phyloP scores from a whole-genome alignment of 192 early-diverging fungal genomes.

The Coemansia sp. region DNA sequence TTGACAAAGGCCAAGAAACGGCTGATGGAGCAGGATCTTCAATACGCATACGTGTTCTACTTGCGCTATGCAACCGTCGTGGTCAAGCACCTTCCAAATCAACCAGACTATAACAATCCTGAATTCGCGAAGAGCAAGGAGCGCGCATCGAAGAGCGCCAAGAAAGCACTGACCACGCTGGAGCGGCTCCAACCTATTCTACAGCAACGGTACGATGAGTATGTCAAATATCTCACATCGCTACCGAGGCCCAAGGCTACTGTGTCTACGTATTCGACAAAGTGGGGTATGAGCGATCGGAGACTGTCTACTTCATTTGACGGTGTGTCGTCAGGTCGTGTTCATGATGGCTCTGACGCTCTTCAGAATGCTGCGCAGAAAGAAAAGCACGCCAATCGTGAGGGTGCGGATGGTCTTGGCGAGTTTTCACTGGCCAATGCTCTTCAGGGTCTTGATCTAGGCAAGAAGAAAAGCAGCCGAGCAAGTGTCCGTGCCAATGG shows the following conservation, averaged over 20 bases:
- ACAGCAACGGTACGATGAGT: slow-evolving; percentile 56
- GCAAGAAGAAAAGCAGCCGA: not conserved
- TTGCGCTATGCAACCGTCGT: slow-evolving; percentile 67
- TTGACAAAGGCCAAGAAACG: slow-evolving; percentile 54
- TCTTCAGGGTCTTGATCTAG: slow-evolving; percentile 23
- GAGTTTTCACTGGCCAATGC: slow-evolving; percentile 41
- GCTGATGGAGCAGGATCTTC: slow-evolving; percentile 63
- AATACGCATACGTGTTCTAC: slow-evolving; percentile 69
- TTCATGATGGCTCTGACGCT: not conserved
- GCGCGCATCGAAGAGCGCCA: slow-evolving; percentile 46
- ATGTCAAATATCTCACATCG: slow-evolving; percentile 40
- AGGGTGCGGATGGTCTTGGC: slow-evolving; percentile 13
- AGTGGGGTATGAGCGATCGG: slow-evolving; percentile 11
- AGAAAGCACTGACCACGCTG: slow-evolving; percentile 56
- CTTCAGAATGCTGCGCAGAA: not conserved
- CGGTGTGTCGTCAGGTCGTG: not conserved
- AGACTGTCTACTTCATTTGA: not conserved
- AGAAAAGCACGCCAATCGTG: not conserved
- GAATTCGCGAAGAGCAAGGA: slow-evolving; percentile 48
- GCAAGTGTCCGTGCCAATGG: not conserved
- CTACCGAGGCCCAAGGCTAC: slow-evolving; percentile 26
- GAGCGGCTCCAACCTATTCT: slow-evolving; percentile 60
- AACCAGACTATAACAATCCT: slow-evolving; percentile 55
- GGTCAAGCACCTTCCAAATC: slow-evolving; percentile 59
- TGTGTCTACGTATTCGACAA: slow-evolving; percentile 34